Conservation (phyloP, 345 rosid species). For the Rhodomyrtus tomentosa region DNA sequence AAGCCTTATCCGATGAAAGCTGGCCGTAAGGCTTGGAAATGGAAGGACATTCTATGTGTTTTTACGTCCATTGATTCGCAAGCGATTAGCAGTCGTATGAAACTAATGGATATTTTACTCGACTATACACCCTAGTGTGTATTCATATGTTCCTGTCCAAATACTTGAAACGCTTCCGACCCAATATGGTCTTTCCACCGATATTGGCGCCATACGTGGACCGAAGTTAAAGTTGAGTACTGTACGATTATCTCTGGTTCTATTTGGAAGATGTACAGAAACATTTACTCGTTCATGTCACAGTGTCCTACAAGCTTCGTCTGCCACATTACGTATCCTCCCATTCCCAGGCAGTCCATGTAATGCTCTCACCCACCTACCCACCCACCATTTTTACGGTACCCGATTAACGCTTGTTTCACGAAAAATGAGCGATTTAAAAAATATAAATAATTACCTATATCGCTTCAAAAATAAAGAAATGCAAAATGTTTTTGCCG, state of each 20-base stretch:
- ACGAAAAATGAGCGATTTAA: too few species aligned
- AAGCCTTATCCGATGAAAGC: not conserved
- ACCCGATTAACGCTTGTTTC: not conserved
- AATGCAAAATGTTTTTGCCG: too few species aligned
- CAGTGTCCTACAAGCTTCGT: not conserved
- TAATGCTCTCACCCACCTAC: not conserved
- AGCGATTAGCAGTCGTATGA: not conserved
- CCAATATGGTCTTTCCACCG: not conserved
- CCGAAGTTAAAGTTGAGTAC: not conserved
- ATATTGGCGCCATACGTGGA: not conserved
- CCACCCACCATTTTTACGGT: not conserved
- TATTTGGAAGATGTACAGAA: not conserved
- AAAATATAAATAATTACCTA: too few species aligned
- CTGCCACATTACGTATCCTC: not conserved
- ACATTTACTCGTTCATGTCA: not conserved
- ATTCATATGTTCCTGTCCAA: not conserved
- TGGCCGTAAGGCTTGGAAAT: not conserved
- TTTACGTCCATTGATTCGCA: not conserved
- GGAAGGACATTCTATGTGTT: not conserved
- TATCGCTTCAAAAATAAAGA: too few species aligned
- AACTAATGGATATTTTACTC: not conserved
- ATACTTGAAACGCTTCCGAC: not conserved
- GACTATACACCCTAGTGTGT: not conserved
- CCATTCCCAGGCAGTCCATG: not conserved
- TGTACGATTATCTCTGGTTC: not conserved